Base-by-base conservation (phyloP, 2,329 filamentous ascomycete species). In the Ascochyta rabiei region DNA sequence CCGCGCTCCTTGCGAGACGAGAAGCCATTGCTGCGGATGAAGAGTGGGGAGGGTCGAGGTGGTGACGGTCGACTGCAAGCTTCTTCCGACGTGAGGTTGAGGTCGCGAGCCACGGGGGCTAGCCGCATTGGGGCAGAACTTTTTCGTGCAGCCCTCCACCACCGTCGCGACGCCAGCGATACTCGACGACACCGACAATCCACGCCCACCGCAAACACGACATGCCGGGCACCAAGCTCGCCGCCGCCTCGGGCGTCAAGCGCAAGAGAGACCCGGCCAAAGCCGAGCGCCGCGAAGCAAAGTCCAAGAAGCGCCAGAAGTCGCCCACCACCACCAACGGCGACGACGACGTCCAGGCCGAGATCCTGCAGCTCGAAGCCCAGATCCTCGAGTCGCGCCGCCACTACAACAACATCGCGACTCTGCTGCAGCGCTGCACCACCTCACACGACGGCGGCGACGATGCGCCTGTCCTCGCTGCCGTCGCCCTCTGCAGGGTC, bases 1-100 rank as follows among this genome's bases (percentile, higher is more conserved):
- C 83, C 82, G 92, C 91, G 86, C 88, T 93, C 86, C 90, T 92
- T 86, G 89, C 91, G 84, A 98, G 86, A 85, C 93, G 91, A 81
- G 91, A 96, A 85, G 93, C 93, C 93, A 98, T 98, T 89, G 84
- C 90, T 79, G 85, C 43, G 60, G 73, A 76, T 75, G 72, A 63
- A 72, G 71, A 56, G 71, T 68, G 71, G 69, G 66, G 71, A 76
- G 69, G 64, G 57, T 57, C 58, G 65, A 57, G 53, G 62, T 64
- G 57, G 59, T 65, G 62, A 46, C 34, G 52, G 19, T 13, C 40
- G n/a, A 35, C 45, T 54, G 52, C 52, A 54, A 54, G 52, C 52
- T 54, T 54, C 52, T 60, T 63, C 63, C 61, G 65, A 63, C 64
- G 67, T 64, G 61, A 61, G 60, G 61, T 60, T 40, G 53, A 46